Evolutionary conservation across 177 flowering plant genomes (phyloP), one percentile per base, ranked within the genome.

Genomic region (Vitis hybrid): DNA sequence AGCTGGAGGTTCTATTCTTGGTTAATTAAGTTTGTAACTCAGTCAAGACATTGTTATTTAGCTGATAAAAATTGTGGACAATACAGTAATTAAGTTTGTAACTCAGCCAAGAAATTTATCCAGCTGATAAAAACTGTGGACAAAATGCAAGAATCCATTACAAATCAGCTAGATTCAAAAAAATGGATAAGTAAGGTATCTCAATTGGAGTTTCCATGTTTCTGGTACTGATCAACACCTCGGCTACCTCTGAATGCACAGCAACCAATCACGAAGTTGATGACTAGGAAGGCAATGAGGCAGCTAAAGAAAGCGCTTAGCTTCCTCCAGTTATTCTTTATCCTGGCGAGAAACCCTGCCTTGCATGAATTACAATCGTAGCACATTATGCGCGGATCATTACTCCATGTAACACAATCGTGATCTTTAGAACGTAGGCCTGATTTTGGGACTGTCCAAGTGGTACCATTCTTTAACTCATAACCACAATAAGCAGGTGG

Each of bases 361-460:
- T 84, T 85, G 81, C 91, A 87, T 2, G 91, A 78, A 2, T 75
- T 66, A 72, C 91, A 87, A 19, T 78, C 76, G 57, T 65, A 82
- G 72, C 91, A 87, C 19, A 87, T 61, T 34, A 50, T 26, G 1
- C 66, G 29, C 53, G 80, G 83, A 34, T 80, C 48, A 66, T 85
- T 84, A 80, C 84, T 82, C 87, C 89, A 87, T 59, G 74, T 74
- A 15, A 16, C 56, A 71, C 91, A 87, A 50, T 87, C 91, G 0
- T 29, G 48, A 60, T 60, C 63, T 2, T 60, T 60, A 2, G 63
- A 10, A 14, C 16, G n/a, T 18, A 60, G n/a, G 6, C 63, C 63
- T 60, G 63, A 31, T 22, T 60, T 29, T 16, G 63, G 63, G 13
- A 60, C 5, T 34, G 3, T 20, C 63, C 63, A 60, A 26, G 29